Conservation (phyloP, 345 rosid genomes). For the Leavenworthia alabamica region DNA sequence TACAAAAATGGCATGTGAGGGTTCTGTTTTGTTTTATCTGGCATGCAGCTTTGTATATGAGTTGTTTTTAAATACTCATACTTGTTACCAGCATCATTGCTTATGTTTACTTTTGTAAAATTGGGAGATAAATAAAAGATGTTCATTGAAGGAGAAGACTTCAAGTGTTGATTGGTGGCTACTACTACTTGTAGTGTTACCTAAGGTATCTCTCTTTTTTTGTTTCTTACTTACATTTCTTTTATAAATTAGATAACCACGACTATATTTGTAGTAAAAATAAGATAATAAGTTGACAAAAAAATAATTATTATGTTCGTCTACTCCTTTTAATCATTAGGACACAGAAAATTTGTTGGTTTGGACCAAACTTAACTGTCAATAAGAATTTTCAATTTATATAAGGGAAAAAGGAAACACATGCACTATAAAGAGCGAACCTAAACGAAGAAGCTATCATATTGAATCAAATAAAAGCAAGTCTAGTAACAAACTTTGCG, state of each 20-base stretch:
- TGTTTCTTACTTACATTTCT: neutral
- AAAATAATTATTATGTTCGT: neutral
- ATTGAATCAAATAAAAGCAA: conserved; percentile 9
- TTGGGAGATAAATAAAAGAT: neutral
- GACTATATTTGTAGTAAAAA: neutral
- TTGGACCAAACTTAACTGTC: conserved; percentile 22
- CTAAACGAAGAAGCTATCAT: conserved; percentile 15
- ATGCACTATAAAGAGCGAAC: conserved; percentile 20
- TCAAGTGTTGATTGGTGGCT: conserved; percentile 25
- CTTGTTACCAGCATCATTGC: conserved; percentile 19
- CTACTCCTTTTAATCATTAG: neutral
- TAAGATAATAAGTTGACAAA: conserved; percentile 2
- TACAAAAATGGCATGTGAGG: neutral
- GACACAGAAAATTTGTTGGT: neutral
- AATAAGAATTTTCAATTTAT: conserved; percentile 1
- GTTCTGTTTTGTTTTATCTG: neutral
- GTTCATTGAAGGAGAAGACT: conserved; percentile 31
- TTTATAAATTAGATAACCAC: neutral
- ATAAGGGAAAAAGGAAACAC: neutral
- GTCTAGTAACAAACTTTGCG: neutral
- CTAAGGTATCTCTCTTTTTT: conserved; percentile 7
- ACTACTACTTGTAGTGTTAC: conserved; percentile 22
- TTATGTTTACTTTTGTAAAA: conserved; percentile 5
- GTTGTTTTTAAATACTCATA: conserved; percentile 1
- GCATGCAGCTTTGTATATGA: conserved; percentile 19